A percentile compares a stretch with the other conserved stretches of the same genome.
Evolutionary conservation across 2,329 filamentous ascomycete genomes (phyloP).

Genomic region (Sporothrix globosa): DNA sequence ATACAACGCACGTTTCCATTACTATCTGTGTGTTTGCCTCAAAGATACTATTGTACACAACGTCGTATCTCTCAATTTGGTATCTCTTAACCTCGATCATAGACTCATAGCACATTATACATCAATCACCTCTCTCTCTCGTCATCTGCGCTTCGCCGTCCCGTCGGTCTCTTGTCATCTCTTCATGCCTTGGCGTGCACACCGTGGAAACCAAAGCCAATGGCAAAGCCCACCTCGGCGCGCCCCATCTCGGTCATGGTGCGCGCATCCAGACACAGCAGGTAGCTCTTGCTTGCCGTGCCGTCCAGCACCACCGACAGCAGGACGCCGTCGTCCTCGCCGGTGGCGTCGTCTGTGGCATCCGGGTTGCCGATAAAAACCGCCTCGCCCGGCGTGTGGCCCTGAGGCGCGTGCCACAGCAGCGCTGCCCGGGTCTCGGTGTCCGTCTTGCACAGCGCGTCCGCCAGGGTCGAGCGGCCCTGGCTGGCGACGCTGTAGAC

Average conservation of each 20-base stretch:
- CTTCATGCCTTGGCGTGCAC: conserved; percentile 44
- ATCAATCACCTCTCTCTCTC: neutral
- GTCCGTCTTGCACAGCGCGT: conserved; percentile 69
- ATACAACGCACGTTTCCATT: too few relatives aligned
- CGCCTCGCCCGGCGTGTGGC: conserved; percentile 69
- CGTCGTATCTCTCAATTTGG: neutral
- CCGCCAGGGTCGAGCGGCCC: conserved; percentile 62
- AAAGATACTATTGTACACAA: too few relatives aligned
- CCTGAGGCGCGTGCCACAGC: conserved; percentile 57
- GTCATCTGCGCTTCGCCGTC: too few relatives aligned
- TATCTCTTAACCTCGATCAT: neutral
- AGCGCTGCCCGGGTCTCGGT: conserved; percentile 54
- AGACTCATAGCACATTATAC: neutral
- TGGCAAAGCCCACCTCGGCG: conserved; percentile 63
- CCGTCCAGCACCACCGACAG: conserved; percentile 68
- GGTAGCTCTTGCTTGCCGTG: conserved; percentile 60
- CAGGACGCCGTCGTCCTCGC: conserved; percentile 66
- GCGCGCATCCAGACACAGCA: conserved; percentile 66
- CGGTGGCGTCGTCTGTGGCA: conserved; percentile 43
- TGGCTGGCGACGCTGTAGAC: conserved; percentile 62
- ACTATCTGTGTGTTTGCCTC: too few relatives aligned
- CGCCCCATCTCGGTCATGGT: conserved; percentile 66
- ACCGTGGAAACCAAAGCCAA: conserved; percentile 69
- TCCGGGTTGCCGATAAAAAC: conserved; percentile 64
- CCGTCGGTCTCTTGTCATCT: too few relatives aligned